Evolutionary conservation across 2,329 filamentous ascomycete genomes (phyloP).

Genomic region (Epichloe sibirici): DNA sequence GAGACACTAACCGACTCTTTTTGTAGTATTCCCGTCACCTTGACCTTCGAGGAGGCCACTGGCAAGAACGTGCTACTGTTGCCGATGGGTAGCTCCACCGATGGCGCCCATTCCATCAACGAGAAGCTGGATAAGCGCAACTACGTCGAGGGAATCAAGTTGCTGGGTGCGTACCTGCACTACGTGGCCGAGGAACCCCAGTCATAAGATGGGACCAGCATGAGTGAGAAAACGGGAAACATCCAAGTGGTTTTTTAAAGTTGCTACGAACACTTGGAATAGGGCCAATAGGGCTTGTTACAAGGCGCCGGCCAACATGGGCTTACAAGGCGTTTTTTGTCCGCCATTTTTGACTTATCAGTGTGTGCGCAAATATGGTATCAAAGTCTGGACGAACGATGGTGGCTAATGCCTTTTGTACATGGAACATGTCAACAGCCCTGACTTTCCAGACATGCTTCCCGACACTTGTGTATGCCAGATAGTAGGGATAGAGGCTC

Average conservation of each 20-base stretch:
- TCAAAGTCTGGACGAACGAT: too few relatives aligned
- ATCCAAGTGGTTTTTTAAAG: not conserved
- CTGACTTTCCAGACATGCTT: too few relatives aligned
- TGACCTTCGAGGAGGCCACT: constrained; percentile 95
- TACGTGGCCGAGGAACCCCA: constrained; percentile 85
- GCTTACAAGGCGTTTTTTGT: not conserved
- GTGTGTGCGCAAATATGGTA: too few relatives aligned
- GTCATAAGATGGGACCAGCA: constrained; percentile 12
- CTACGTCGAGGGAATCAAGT: constrained; percentile 96
- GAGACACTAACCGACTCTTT: not conserved
- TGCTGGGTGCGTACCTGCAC: constrained; percentile 88
- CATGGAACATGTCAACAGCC: too few relatives aligned
- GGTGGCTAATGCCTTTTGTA: too few relatives aligned
- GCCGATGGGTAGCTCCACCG: constrained; percentile 95
- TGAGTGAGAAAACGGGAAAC: not conserved
- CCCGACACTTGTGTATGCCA: too few relatives aligned
- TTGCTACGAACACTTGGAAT: not conserved
- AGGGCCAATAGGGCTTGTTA: not conserved
- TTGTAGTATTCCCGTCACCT: constrained; percentile 77
- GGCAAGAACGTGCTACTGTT: constrained; percentile 94
- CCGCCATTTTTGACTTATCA: too few relatives aligned
- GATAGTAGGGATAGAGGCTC: too few relatives aligned
- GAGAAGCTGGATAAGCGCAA: constrained; percentile 96
- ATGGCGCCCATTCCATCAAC: constrained; percentile 94
- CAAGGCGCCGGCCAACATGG: not conserved